Percentiles rank a stretch among this genome's conserved stretches.
Conservation (phyloP, 202 grass and related monocot genomes). For the Brachypodium distachyon region DNA sequence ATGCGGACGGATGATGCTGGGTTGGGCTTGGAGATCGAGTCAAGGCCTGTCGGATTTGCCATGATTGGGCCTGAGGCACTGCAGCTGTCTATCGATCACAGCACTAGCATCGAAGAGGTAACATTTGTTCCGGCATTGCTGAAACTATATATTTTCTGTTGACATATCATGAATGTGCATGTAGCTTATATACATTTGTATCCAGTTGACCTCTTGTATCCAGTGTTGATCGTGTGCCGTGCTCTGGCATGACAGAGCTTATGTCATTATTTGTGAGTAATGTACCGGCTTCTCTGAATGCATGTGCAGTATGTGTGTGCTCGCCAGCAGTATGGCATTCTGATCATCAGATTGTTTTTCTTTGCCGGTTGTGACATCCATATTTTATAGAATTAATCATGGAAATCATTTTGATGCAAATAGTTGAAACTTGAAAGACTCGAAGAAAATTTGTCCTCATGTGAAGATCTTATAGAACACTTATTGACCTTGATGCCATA, state of each 20-base stretch:
- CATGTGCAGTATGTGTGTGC: not conserved
- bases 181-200: not conserved
- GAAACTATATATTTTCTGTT: not conserved
- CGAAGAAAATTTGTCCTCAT: not conserved
- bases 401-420: not conserved
- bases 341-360: not conserved
- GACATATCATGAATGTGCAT: not conserved
- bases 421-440: not conserved
- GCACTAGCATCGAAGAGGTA: slow-evolving; percentile 79
- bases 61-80: slow-evolving; percentile 42
- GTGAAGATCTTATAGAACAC: not conserved
- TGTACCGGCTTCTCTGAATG: not conserved
- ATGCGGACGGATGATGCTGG: slow-evolving; percentile 25
- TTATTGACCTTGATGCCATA: not conserved
- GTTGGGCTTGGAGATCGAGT: slow-evolving; percentile 42
- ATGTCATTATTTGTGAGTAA: not conserved
- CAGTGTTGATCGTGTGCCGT: not conserved
- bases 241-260: not conserved
- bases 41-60: slow-evolving; percentile 17
- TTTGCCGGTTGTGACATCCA: not conserved
- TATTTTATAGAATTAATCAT: not conserved
- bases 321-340: not conserved
- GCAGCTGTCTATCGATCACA: slow-evolving; percentile 84
- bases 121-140: slow-evolving; percentile 14
- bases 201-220: not conserved